Evolutionary conservation across 2,329 filamentous ascomycete genomes (phyloP), one percentile per base, ranked within the genome.

Genomic region (Apiospora phragmitis): DNA sequence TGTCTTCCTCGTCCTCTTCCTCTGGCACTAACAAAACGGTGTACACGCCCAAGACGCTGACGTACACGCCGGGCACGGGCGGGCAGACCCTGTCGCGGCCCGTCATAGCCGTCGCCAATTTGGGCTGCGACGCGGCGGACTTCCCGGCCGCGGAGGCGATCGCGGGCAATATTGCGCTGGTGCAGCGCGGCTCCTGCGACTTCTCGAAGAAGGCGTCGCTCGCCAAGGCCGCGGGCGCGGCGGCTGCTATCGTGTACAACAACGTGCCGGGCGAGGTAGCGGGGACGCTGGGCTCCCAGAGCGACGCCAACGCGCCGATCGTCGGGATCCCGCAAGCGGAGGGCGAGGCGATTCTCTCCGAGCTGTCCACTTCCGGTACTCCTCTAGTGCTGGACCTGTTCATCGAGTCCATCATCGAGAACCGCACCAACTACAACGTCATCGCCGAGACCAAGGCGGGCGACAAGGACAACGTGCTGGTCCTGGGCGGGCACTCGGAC

Each of bases 201-300:
- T 92, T 92, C 70, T 85, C 83, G 9, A 75, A 83, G 29, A 92
- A 93, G 82, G 84, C 88, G 8, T 79, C 83, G 47, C 80, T 85
- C 24, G 90, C 90, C 32, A 87, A 86, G 71, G 76, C 79, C 0
- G 89, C 90, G 1, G 88, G 90, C 24, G 91, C 91, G 1, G 77
- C 79, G 0, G 91, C 82, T 1, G 85, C 85, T 0, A 76, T 92
- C 69, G 82, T 92, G 71, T 91, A 91, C 80, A 91, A 92, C 82
- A 91, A 91, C 71, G 85, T 81, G 4, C 79, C 83, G 0, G 89
- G 88, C 2, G 71, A 78, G 3, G 70, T 84, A 1, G 77, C 85
- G 8, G 90, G 88, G 41, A 92, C 89, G 1, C 82, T 92, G 1
- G 89, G 88, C 67, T 79, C 78, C 8, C 82, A 84, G 0, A 83